A percentile compares a stretch with the other conserved stretches of the same genome.
Evolutionary conservation across 2,329 filamentous ascomycete species (phyloP).

Genomic region (Paracorniculantispora psalliotae): DNA sequence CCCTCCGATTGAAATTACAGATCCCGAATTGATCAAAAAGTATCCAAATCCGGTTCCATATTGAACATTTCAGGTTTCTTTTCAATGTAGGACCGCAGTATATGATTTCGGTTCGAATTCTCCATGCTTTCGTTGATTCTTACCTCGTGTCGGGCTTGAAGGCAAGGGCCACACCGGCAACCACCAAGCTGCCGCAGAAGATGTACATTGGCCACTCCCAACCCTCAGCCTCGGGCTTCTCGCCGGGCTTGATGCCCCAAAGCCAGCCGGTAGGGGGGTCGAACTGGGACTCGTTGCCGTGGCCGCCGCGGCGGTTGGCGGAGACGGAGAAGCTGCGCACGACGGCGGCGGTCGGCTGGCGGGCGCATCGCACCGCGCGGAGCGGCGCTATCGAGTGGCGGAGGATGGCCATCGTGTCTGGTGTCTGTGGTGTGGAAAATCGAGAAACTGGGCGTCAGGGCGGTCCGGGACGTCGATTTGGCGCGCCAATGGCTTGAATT

Average conservation of each 20-base stretch:
- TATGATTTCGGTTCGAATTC: not conserved
- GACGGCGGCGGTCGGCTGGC: slow-evolving; percentile 26
- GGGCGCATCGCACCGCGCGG: slow-evolving; percentile 33
- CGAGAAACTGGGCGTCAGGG: slow-evolving; percentile 17
- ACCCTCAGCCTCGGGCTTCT: slow-evolving; percentile 93
- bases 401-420: slow-evolving; percentile 28
- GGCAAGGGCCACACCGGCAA: slow-evolving; percentile 75
- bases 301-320: slow-evolving; percentile 36
- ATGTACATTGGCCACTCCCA: slow-evolving; percentile 88
- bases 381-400: slow-evolving; percentile 33
- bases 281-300: slow-evolving; percentile 66
- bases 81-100: too few relatives aligned
- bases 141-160: slow-evolving; percentile 99
- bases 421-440: not conserved
- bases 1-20: slow-evolving; percentile 2
- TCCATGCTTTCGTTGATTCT: slow-evolving; percentile 38
- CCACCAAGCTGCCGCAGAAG: slow-evolving; percentile 72
- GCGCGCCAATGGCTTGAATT: slow-evolving; percentile 25
- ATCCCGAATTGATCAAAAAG: too few relatives aligned
- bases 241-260: slow-evolving; percentile 87
- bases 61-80: too few relatives aligned
- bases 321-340: slow-evolving; percentile 41
- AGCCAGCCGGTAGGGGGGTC: slow-evolving; percentile 90
- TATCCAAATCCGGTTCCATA: too few relatives aligned
- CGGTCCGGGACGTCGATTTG: slow-evolving; percentile 20